Conservation (phyloP, 1,284 basidiomycete genomes). For the Thelephora terrestris region DNA sequence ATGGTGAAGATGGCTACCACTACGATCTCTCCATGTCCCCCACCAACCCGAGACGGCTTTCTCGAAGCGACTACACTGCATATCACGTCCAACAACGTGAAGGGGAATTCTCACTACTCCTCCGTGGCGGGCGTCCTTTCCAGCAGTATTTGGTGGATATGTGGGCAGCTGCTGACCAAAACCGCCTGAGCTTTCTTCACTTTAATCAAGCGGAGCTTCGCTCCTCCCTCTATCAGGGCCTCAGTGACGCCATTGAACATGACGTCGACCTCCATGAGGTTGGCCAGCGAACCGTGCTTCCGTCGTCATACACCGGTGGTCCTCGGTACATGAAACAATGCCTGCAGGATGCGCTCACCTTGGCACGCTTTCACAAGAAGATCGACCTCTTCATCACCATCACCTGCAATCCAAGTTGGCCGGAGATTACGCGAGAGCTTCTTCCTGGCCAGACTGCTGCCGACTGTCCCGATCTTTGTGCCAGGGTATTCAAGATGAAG, state of each 20-base stretch:
- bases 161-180: conserved; percentile 22
- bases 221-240: conserved; percentile 26
- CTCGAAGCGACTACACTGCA: conserved; percentile 20
- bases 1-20: conserved; percentile 31
- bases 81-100: conserved; percentile 22
- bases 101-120: conserved; percentile 22
- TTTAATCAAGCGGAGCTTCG: conserved; percentile 29
- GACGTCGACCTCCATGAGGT: conserved; percentile 21
- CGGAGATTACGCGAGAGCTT: conserved; percentile 30
- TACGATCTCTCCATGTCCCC: conserved; percentile 12
- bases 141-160: conserved; percentile 28
- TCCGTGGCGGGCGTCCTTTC: conserved; percentile 29
- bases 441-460: conserved; percentile 27
- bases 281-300: conserved; percentile 28
- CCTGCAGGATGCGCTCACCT: conserved; percentile 35
- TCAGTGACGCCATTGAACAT: conserved; percentile 19
- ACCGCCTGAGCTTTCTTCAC: conserved; percentile 15
- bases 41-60: conserved; percentile 10
- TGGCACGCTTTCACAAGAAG: conserved; percentile 23
- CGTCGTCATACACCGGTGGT: conserved; percentile 31
- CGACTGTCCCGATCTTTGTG: conserved; percentile 37
- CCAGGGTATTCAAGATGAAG: conserved; percentile 34
- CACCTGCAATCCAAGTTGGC: conserved; percentile 37
- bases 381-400: conserved; percentile 37
- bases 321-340: conserved; percentile 30